These are phyloP conservation scores for Botrytis byssoidea DNA, from an alignment of 2,329 filamentous ascomycete genomes.

Conservation along the genomic window DNA sequence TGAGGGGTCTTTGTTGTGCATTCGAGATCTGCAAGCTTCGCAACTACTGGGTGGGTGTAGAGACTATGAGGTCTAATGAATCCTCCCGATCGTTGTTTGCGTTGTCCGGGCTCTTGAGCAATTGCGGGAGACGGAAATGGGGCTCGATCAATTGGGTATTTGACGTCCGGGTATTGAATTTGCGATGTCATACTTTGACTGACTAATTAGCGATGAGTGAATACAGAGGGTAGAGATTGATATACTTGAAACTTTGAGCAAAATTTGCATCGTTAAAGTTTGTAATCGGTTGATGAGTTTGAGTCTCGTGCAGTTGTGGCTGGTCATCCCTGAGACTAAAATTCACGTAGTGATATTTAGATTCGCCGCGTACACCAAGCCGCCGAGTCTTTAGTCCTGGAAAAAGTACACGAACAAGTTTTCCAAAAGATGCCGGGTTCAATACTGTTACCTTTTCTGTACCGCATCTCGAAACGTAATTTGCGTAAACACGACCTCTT, in stretches of 20 bases:
- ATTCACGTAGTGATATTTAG: constrained; percentile 93
- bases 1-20: constrained; percentile 57
- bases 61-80: constrained; percentile 49
- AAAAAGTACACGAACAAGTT: constrained; percentile 93
- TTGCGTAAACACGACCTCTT: constrained; percentile 88
- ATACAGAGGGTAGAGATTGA: constrained; percentile 15
- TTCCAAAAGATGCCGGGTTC: constrained; percentile 96
- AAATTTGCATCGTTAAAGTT: constrained; percentile 52
- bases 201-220: constrained; percentile 23
- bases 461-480: constrained; percentile 89
- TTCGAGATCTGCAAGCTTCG: constrained; percentile 58
- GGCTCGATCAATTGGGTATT: constrained; percentile 39
- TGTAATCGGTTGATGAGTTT: constrained; percentile 47
- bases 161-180: constrained; percentile 37
- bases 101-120: constrained; percentile 39
- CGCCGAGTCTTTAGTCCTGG: constrained; percentile 90
- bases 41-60: constrained; percentile 59
- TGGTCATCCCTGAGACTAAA: constrained; percentile 59
- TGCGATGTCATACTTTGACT: constrained; percentile 36
- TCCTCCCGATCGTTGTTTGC: constrained; percentile 34
- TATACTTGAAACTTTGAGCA: constrained; percentile 52
- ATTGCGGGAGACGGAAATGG: constrained; percentile 44
- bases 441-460: constrained; percentile 91
- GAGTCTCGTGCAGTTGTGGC: constrained; percentile 41
- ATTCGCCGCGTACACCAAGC: constrained; percentile 90